A percentile compares a stretch with the other conserved stretches of the same genome.
Conservation (phyloP, 768 basidiomycete genomes). For the Amanita pallidorosea region DNA sequence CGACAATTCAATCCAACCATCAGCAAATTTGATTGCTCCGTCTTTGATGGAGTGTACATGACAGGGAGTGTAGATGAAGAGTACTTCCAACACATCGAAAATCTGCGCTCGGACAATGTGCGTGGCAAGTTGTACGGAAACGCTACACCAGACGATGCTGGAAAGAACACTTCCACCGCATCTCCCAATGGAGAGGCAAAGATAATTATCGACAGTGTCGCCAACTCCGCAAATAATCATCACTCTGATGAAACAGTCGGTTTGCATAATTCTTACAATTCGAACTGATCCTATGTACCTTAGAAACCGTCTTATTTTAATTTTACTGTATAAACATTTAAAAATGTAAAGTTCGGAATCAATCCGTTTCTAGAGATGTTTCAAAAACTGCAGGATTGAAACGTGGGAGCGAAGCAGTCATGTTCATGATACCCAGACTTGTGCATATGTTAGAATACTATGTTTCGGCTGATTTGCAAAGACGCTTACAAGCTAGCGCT, state of each 20-base stretch:
- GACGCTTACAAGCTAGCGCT: slow-evolving; percentile 59
- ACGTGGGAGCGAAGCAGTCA: not conserved
- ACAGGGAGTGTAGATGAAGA: slow-evolving; percentile 84
- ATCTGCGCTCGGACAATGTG: slow-evolving; percentile 70
- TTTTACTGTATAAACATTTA: not conserved
- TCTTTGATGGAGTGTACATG: slow-evolving; percentile 95
- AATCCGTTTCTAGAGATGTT: not conserved
- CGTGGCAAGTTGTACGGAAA: slow-evolving; percentile 36
- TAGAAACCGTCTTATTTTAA: not conserved
- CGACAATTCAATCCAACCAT: slow-evolving; percentile 75
- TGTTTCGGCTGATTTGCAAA: not conserved
- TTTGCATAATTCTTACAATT: slow-evolving; percentile 4
- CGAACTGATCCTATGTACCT: not conserved
- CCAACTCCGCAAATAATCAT: not conserved
- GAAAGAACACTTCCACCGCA: not conserved
- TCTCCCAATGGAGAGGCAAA: not conserved
- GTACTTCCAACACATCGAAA: slow-evolving; percentile 71
- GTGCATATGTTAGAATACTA: not conserved
- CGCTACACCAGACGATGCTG: not conserved
- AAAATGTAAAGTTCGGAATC: too few species aligned
- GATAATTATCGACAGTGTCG: not conserved
- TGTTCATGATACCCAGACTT: slow-evolving; percentile 18
- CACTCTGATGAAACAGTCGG: slow-evolving; percentile 5
- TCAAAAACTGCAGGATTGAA: not conserved
- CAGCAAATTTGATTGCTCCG: slow-evolving; percentile 84